phyloP scores from a whole-genome alignment of 2,329 filamentous ascomycete species.

The Niveomyces coronatus region DNA sequence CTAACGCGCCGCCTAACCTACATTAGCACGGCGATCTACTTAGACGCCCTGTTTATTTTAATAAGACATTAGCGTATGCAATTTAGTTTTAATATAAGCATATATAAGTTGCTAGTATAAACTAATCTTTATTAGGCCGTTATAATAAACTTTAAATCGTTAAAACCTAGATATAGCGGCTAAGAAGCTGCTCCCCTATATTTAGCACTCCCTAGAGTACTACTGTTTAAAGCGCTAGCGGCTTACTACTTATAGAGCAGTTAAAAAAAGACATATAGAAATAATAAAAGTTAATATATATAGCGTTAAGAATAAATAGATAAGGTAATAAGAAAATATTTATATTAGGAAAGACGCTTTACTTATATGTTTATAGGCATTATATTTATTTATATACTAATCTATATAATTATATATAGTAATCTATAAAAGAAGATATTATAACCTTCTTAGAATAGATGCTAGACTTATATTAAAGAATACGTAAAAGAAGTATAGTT shows the following conservation, averaged over 20 bases:
- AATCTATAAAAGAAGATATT: constrained; percentile 1
- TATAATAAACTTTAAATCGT: not conserved
- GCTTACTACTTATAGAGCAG: not conserved
- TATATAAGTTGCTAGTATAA: constrained; percentile 1
- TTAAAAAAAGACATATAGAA: not conserved
- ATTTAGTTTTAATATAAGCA: constrained; percentile 3
- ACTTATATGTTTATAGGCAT: not conserved
- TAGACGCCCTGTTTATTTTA: too few relatives aligned
- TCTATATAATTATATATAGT: not conserved
- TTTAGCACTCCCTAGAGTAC: not conserved
- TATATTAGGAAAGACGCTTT: not conserved
- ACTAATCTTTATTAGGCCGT: not conserved
- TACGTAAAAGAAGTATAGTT: constrained; percentile 2
- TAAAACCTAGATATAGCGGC: not conserved
- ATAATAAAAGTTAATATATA: constrained; percentile 1
- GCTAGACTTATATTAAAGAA: not conserved
- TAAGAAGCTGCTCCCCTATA: not conserved
- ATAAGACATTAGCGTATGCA: not conserved
- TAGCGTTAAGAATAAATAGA: constrained; percentile 1
- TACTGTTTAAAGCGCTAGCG: not conserved
- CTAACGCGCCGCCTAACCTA: not conserved
- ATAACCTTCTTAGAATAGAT: constrained; percentile 2
- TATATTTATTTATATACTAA: not conserved
- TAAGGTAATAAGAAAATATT: not conserved
- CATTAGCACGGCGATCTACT: not conserved